Conservation (phyloP, 179 eudicot species). For the Carnegiea gigantea region DNA sequence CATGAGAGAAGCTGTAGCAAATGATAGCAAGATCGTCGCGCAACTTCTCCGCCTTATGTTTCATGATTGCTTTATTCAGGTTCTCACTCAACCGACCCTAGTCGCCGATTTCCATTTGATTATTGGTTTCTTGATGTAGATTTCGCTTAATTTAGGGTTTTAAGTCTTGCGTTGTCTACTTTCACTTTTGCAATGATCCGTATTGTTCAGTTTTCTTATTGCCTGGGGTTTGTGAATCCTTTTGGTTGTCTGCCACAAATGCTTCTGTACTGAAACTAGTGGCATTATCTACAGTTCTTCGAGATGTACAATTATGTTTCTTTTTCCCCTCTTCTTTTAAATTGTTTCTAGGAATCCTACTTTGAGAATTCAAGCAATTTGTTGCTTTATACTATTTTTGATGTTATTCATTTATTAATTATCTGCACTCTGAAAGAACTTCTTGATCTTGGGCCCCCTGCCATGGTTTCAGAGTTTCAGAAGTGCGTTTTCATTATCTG, state of each 20-base stretch:
- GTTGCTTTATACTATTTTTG: not conserved
- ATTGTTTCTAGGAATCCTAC: no score
- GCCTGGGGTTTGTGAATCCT: not conserved
- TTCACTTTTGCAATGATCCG: no score
- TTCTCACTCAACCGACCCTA: not conserved
- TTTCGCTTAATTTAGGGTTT: not conserved
- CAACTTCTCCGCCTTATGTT: constrained; percentile 40
- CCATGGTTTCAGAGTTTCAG: not conserved
- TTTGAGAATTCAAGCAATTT: not conserved
- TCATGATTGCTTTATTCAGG: constrained; percentile 38
- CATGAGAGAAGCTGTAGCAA: constrained; percentile 14
- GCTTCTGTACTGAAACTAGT: no score
- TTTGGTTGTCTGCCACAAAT: not conserved
- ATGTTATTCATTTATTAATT: no score
- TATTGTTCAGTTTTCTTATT: not conserved
- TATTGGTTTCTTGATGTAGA: not conserved
- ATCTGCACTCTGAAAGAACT: not conserved
- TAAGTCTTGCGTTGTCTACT: not conserved
- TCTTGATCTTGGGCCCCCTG: not conserved
- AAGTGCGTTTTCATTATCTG: not conserved
- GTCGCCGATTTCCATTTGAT: no score
- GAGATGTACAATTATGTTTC: no score
- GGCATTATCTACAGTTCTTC: no score
- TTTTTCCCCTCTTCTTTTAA: no score
- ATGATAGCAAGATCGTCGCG: constrained; percentile 22